phyloP scores from a whole-genome alignment of 2,329 filamentous ascomycete genomes.

The Penicillium occitanis region DNA sequence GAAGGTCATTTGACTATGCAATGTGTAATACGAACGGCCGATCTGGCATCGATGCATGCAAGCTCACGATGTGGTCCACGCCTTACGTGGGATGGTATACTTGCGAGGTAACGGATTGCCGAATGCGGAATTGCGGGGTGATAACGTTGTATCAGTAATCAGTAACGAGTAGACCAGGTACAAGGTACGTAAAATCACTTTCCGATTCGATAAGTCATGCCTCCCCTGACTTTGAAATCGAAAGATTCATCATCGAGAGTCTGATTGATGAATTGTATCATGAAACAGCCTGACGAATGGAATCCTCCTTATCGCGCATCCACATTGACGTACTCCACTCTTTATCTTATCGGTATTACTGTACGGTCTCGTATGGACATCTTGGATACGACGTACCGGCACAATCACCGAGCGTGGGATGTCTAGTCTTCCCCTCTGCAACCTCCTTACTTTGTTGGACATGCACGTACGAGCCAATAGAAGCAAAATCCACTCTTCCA shows the following conservation, averaged over 20 bases:
- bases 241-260: background rate
- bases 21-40: background rate
- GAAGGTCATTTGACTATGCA: background rate
- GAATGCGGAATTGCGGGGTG: background rate
- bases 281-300: background rate
- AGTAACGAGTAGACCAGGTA: background rate
- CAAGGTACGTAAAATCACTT: background rate
- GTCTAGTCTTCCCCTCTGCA: background rate
- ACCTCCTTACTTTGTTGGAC: background rate
- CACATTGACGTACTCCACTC: background rate
- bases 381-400: background rate
- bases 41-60: background rate
- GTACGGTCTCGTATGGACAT: background rate
- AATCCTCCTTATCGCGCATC: background rate
- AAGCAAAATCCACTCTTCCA: background rate
- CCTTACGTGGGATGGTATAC: constrained; percentile 1
- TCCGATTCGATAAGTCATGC: background rate
- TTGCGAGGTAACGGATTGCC: background rate
- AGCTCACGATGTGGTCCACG: background rate
- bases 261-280: background rate
- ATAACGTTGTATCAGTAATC: background rate
- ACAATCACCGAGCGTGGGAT: constrained; percentile 3
- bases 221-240: too few species aligned
- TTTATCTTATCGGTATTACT: background rate
- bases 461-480: background rate